These are phyloP conservation scores for Xylaria arbuscula DNA, from an alignment of 2,329 filamentous ascomycete species.

Conservation along the genomic window DNA sequence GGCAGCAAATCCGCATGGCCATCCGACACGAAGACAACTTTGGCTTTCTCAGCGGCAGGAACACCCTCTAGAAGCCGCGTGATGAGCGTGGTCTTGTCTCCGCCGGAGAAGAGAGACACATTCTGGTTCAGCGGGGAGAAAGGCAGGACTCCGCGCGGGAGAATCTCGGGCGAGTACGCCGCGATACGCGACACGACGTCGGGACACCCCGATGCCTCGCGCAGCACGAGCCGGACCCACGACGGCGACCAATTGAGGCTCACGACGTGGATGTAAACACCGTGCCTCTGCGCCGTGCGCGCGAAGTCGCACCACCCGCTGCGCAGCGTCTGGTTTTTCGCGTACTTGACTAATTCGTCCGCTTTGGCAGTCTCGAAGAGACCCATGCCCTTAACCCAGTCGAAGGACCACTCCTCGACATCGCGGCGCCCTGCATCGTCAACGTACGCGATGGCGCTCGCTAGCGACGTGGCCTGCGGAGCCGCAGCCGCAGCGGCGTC, in stretches of 20 bases:
- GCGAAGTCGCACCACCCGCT: conserved; percentile 34
- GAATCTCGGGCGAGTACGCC: neutral
- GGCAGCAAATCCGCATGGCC: conserved; percentile 29
- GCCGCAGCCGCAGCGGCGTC: conserved; percentile 21
- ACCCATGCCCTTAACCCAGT: conserved; percentile 30
- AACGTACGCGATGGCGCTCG: conserved; percentile 22
- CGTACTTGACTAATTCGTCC: conserved; percentile 16
- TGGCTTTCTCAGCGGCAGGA: neutral
- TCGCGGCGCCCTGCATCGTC: conserved; percentile 26
- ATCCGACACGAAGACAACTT: conserved; percentile 9
- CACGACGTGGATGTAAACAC: neutral
- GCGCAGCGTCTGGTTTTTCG: conserved; percentile 32
- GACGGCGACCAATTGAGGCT: neutral
- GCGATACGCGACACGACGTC: neutral
- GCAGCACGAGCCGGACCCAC: neutral
- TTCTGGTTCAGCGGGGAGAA: neutral
- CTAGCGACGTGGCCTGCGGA: conserved; percentile 22
- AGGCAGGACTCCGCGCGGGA: neutral
- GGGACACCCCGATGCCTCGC: neutral
- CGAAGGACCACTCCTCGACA: conserved; percentile 30
- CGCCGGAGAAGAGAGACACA: neutral
- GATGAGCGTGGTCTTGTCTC: neutral
- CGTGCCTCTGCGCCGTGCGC: neutral
- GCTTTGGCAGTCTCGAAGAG: conserved; percentile 28
- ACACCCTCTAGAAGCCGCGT: neutral